phyloP scores from a whole-genome alignment of 2,329 filamentous ascomycete species.

The Alternaria rosae region DNA sequence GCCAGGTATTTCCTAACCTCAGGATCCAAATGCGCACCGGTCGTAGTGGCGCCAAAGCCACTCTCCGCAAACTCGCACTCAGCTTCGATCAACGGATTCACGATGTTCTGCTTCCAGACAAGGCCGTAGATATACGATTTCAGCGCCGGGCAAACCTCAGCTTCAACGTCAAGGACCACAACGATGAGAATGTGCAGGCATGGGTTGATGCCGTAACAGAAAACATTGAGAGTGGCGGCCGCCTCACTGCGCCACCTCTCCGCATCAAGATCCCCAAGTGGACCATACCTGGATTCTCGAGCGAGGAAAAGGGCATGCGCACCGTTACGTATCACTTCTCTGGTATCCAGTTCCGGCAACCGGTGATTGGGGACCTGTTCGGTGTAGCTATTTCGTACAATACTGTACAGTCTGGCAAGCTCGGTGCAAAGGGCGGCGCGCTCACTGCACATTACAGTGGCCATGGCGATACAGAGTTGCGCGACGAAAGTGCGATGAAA shows the following conservation, averaged over 20 bases:
- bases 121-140: constrained; percentile 42
- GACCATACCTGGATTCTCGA: constrained; percentile 29
- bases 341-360: constrained; percentile 39
- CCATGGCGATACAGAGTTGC: constrained; percentile 2
- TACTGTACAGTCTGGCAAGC: constrained; percentile 37
- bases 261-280: constrained; percentile 39
- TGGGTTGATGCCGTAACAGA: constrained; percentile 27
- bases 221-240: constrained; percentile 38
- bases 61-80: constrained; percentile 30
- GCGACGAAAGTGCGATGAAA: constrained; percentile 16
- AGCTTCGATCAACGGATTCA: constrained; percentile 30
- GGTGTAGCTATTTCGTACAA: constrained; percentile 22
- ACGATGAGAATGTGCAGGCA: constrained; percentile 20
- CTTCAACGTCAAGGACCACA: constrained; percentile 12
- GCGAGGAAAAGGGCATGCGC: constrained; percentile 12
- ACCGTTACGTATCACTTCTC: constrained; percentile 39
- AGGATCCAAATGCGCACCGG: constrained; percentile 30
- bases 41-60: constrained; percentile 14
- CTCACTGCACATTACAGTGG: constrained; percentile 27
- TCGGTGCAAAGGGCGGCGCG: constrained; percentile 32
- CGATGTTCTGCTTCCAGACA: constrained; percentile 42
- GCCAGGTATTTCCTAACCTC: constrained; percentile 34
- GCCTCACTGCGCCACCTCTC: constrained; percentile 39
- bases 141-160: constrained; percentile 21
- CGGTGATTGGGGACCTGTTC: constrained; percentile 22